These are phyloP conservation scores for Manihot esculenta DNA, from an alignment of 441 rosid genomes.

Conservation along the genomic window DNA sequence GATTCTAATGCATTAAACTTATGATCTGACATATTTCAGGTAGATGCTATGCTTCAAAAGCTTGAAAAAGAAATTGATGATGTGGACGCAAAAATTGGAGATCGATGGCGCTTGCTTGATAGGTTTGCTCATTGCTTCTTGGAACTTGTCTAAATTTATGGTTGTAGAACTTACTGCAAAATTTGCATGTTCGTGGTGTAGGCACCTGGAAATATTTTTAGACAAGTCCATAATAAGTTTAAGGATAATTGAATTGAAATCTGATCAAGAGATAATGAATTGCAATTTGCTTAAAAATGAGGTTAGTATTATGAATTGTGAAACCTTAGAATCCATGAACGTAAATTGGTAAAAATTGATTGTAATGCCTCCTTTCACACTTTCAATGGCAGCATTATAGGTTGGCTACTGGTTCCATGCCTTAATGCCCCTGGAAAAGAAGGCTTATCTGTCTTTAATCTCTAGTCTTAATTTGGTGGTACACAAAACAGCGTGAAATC, in stretches of 20 bases:
- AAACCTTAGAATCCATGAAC: neutral
- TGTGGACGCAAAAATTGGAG: conserved; percentile 87
- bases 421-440: neutral
- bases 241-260: neutral
- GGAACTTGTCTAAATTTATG: conserved; percentile 2
- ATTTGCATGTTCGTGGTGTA: neutral
- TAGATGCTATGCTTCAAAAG: conserved; percentile 91
- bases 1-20: conserved; percentile 10
- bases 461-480: neutral
- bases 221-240: neutral
- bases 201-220: conserved; percentile 4
- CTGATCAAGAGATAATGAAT: neutral
- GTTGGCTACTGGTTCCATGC: neutral
- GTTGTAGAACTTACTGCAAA: neutral
- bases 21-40: conserved; percentile 42
- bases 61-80: conserved; percentile 93
- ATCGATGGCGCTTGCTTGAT: conserved; percentile 84
- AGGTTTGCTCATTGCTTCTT: conserved; percentile 49
- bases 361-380: neutral
- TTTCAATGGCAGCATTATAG: too few species aligned
- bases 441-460: neutral
- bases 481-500: neutral
- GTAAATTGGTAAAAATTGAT: neutral
- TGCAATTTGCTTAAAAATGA: neutral
- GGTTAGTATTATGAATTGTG: neutral